phyloP scores from a whole-genome alignment of 2,329 filamentous ascomycete species.

The Colletotrichum melonis region DNA sequence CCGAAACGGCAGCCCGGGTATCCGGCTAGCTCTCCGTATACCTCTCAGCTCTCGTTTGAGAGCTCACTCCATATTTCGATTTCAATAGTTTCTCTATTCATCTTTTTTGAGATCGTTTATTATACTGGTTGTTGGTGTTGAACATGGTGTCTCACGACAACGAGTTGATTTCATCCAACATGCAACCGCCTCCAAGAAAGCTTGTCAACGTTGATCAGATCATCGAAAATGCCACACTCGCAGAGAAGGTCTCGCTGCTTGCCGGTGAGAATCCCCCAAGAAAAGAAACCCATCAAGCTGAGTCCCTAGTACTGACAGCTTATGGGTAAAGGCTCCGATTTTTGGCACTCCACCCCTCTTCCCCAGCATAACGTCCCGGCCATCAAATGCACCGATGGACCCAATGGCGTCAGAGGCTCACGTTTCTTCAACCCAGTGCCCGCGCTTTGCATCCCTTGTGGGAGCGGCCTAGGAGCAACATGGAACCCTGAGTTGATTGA shows the following conservation, averaged over 20 bases:
- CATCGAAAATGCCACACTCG: constrained; percentile 62
- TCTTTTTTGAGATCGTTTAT: too few species aligned
- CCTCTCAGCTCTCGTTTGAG: not conserved
- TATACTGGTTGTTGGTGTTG: not conserved
- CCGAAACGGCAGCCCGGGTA: not conserved
- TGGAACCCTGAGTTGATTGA: constrained; percentile 66
- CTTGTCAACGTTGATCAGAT: constrained; percentile 62
- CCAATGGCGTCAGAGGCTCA: constrained; percentile 75
- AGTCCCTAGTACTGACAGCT: not conserved
- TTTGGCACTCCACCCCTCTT: constrained; percentile 75
- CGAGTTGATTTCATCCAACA: not conserved
- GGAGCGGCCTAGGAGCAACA: constrained; percentile 66
- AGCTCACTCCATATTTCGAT: not conserved
- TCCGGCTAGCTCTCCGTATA: not conserved
- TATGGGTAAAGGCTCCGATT: constrained; percentile 64
- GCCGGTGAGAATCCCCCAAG: constrained; percentile 49
- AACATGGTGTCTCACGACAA: not conserved
- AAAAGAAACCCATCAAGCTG: not conserved
- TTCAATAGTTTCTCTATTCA: not conserved
- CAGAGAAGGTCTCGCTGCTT: constrained; percentile 65
- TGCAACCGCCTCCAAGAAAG: not conserved
- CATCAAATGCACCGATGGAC: constrained; percentile 74
- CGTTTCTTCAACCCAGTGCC: constrained; percentile 74
- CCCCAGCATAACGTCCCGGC: constrained; percentile 71
- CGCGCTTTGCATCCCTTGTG: constrained; percentile 70